Evolutionary conservation across 1,139 yeast genomes (phyloP), one percentile per base, ranked within the genome.

Genomic region (Taiozyma sp.): DNA sequence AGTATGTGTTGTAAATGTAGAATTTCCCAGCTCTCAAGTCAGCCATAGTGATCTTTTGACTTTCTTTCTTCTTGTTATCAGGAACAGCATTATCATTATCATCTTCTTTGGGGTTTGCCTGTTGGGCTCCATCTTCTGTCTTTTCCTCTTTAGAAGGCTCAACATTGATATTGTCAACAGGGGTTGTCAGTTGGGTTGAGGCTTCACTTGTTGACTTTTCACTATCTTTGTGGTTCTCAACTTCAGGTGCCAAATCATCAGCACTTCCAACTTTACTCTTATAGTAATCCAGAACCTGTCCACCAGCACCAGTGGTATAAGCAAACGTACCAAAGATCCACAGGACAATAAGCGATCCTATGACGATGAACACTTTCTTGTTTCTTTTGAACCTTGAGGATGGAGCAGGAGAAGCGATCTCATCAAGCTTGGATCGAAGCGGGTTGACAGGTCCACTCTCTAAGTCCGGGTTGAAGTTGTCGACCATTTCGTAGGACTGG

Each of bases 11-110:
- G 50, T 58, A 63, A 1, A 62, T 64, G 39, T 59, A 58, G 32
- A 66, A 68, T 4, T 50, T 47, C 0, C 73, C 73, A 47, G 53
- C 47, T 50, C 69, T 58, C 34, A 62, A 52, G 19, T 64, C 71
- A 1, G 54, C 52, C 51, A 71, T 50, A 3, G 66, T 55, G 50
- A 70, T 54, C 45, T 49, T 51, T 22, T 47, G 26, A 37, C 41
- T 14, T 37, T 37, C 16, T 37, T 37, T 37, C 22, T 37, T 37
- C 24, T 37, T 21, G 7, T 37, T 37, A 21, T 37, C 41, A 37
- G 19, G 19, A 10, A 37, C 41, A 19, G 24, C 24, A 21, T 37
- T 19, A 13, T 37, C 24, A 19, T 37, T 24, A 37, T 37, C 24
- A 16, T 37, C 29, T 16, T 26, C 32, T 28, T 32, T 35, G 6